Evolutionary conservation across 2,329 filamentous ascomycete genomes (phyloP), one percentile per base, ranked within the genome.

Genomic region (Graphiopsis chlorocephala): DNA sequence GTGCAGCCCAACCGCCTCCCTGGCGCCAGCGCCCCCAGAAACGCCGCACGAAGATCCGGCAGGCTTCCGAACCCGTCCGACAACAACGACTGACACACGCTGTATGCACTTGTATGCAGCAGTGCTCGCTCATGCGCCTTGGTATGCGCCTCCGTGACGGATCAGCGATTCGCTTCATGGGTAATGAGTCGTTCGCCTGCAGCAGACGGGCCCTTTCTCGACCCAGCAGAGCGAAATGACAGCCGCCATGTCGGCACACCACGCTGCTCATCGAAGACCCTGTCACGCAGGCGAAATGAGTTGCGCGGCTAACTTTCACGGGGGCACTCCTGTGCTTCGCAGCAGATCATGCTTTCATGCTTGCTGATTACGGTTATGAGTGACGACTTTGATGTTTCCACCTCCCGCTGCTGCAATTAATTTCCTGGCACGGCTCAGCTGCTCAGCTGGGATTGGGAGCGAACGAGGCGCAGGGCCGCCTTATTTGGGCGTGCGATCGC

Each of bases 231-330:
- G 23, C 28, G 20, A 50, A 48, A 61, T 55, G 50, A 58, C 59
- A 66, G 65, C 64, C 60, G 58, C 53, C 45, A 31, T 42, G 33
- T 59, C 57, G 47, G 68, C 65, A 65, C 56, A 50, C 42, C 60
- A 57, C 56, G 50, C 63, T 45, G 38, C 38, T 67, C 65, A 66
- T 67, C 61, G 62, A 20, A 31, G 47, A 58, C 29, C 64, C 65
- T 48, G 59, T 61, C 20, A 20, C 48, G 67, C 65, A 69, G 65
- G 68, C 67, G 67, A 67, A 65, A 67, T 69, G 66, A 68, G 68
- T 63, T 66, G 63, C 47, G 48, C 50, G 59, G 59, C 45, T 53
- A 38, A 50, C 12, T 35, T 45, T 35, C 20, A 29, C 59, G 47
- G 31, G 17, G 26, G 47, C 25, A 42, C 47, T 62, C 47, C 31